Evolutionary conservation across 2,329 filamentous ascomycete species (phyloP), one percentile per base, ranked within the genome.

Genomic region (Macrophomina tecta): DNA sequence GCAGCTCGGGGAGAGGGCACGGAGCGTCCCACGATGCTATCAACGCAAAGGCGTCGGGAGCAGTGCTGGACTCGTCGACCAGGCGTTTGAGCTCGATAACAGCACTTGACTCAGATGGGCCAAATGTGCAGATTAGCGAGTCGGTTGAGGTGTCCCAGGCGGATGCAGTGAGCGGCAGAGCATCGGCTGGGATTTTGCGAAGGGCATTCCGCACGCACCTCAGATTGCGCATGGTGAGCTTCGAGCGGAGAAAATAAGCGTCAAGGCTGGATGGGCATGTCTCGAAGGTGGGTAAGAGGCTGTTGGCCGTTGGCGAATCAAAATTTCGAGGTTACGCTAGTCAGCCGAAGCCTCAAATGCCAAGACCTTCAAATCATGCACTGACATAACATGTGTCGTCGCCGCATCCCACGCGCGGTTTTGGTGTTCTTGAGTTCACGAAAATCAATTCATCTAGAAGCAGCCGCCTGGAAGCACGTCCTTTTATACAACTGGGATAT

Each of bases 11-110:
- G 68, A 88, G 87, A 64, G 93, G 91, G 74, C 89, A 93, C 65
- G 90, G 90, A 18, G 92, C 91, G 81, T 97, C 92, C 95, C 95
- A 99, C 46, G 91, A 91, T 67, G 93, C 90, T 73, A 98, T 88
- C 58, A 77, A 78, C 28, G 77, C 71, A 40, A 82, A 72, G 28
- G 69, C 71, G 5, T 77, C 72, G 36, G 75, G 78, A 11, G 46
- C 11, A 30, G 55, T 36, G 28, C 30, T 53, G 32, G 18, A 12
- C 46, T 78, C 78, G 64, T 79, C 78, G 46, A 81, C 76, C 45
- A 84, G 74, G 69, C 87, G 82, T 72, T 85, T 86, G 68, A 98
- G 84, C 78, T 94, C 90, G 72, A 99, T 91, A 63, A 89, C 83
- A 66, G 90, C 83, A 76, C 88, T 88, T 72, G 86, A 82, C 76